Evolutionary conservation across 345 rosid genomes (phyloP).

Genomic region (Eucalyptus regnans): DNA sequence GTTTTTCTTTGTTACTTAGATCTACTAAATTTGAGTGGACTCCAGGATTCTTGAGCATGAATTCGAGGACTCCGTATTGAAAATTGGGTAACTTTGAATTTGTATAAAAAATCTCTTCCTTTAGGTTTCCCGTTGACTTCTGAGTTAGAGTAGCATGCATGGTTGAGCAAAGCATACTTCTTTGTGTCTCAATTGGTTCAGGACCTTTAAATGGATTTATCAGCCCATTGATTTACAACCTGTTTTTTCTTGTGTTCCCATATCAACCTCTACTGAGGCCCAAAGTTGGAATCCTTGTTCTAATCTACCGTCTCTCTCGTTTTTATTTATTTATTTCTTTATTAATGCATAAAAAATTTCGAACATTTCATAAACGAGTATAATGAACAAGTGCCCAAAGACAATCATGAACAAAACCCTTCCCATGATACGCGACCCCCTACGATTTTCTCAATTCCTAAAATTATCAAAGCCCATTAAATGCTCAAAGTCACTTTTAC

Average conservation of each 20-base stretch:
- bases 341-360: not conserved
- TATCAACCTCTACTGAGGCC: not conserved
- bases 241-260: not conserved
- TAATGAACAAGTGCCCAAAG: too few relatives aligned
- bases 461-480: not conserved
- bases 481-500: not conserved
- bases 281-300: not conserved
- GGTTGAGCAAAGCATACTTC: not conserved
- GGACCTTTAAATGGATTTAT: not conserved
- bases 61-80: not conserved
- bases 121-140: not conserved
- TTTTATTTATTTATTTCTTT: accelerated
- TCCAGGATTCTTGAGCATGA: not conserved
- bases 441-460: not conserved
- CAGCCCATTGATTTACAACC: not conserved
- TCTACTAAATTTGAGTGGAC: not conserved
- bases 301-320: not conserved
- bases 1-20: not conserved
- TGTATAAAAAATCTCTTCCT: not conserved
- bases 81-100: not conserved
- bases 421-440: not conserved
- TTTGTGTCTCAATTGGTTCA: not conserved
- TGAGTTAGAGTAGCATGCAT: not conserved
- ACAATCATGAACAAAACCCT: too few relatives aligned
- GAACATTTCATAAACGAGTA: not conserved